Percentiles rank a stretch among this genome's conserved stretches.
Evolutionary conservation across 1,284 basidiomycete species (phyloP).

Genomic region (Omphalotus olearius): DNA sequence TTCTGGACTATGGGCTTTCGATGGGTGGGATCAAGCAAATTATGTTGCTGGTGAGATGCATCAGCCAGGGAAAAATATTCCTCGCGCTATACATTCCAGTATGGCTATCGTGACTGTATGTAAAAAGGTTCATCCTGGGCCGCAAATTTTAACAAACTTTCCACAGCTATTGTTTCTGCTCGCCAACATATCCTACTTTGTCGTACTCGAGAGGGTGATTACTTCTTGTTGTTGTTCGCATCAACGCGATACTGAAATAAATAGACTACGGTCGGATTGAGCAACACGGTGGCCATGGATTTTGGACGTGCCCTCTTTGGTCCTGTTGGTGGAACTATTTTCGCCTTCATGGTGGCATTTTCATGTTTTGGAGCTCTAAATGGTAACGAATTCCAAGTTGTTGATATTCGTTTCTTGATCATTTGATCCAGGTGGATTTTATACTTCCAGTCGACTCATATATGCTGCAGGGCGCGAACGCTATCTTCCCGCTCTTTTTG

Average conservation of each 20-base stretch:
- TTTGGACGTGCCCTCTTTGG: conserved; percentile 90
- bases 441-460: conserved; percentile 82
- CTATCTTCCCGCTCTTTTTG: conserved; percentile 82
- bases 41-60: conserved; percentile 93
- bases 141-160: neutral
- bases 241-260: neutral
- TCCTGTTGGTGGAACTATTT: conserved; percentile 79
- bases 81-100: conserved; percentile 84
- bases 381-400: conserved; percentile 34
- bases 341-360: conserved; percentile 88
- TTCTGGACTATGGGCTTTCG: conserved; percentile 93
- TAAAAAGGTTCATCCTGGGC: conserved; percentile 3
- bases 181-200: conserved; percentile 89
- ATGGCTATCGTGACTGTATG: conserved; percentile 75
- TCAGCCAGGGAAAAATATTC: conserved; percentile 82
- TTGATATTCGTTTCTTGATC: neutral
- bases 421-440: conserved; percentile 57
- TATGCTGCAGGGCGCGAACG: conserved; percentile 87
- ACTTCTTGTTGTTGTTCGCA: conserved; percentile 16
- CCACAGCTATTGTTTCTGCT: conserved; percentile 68
- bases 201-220: conserved; percentile 78
- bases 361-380: conserved; percentile 94
- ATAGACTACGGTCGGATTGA: conserved; percentile 61
- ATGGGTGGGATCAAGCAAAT: conserved; percentile 90
- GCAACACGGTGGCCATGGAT: conserved; percentile 93